These are phyloP conservation scores for Phytophthora pseudosyringae DNA, from an alignment of 352 stramenopile genomes.

Conservation along the genomic window DNA sequence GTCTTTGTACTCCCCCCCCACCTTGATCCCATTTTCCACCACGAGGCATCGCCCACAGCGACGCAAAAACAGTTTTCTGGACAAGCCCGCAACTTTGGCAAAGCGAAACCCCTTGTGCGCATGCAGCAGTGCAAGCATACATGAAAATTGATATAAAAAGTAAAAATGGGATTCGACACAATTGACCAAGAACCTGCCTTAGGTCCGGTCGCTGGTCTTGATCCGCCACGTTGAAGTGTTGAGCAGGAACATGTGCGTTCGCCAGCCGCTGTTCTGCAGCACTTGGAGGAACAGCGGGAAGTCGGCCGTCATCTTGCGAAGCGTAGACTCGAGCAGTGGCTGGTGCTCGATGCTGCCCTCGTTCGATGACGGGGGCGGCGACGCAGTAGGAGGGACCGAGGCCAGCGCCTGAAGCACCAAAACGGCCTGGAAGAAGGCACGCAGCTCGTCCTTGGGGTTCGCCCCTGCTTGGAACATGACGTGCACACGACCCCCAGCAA, in stretches of 20 bases:
- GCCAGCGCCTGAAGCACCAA: conserved; percentile 55
- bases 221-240: conserved; percentile 73
- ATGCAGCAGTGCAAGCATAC: background rate
- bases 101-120: background rate
- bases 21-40: too few species aligned
- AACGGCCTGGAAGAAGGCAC: conserved; percentile 74
- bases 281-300: conserved; percentile 74
- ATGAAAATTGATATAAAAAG: conserved; percentile 10
- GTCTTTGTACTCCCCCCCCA: too few species aligned
- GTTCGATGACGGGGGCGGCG: conserved; percentile 22
- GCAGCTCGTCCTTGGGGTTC: conserved; percentile 68
- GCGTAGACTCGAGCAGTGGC: conserved; percentile 53
- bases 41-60: too few species aligned
- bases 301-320: conserved; percentile 54
- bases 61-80: too few species aligned
- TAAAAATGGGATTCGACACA: background rate
- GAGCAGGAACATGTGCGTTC: conserved; percentile 76
- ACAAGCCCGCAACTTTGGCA: too few species aligned
- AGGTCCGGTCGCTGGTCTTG: conserved; percentile 56
- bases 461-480: conserved; percentile 65
- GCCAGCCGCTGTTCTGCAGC: conserved; percentile 66
- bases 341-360: conserved; percentile 26
- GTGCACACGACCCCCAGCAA: conserved; percentile 39
- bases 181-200: conserved; percentile 11
- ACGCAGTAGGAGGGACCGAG: conserved; percentile 14